phyloP scores from a whole-genome alignment of 352 stramenopile genomes.

The Aphanomyces stellatus region DNA sequence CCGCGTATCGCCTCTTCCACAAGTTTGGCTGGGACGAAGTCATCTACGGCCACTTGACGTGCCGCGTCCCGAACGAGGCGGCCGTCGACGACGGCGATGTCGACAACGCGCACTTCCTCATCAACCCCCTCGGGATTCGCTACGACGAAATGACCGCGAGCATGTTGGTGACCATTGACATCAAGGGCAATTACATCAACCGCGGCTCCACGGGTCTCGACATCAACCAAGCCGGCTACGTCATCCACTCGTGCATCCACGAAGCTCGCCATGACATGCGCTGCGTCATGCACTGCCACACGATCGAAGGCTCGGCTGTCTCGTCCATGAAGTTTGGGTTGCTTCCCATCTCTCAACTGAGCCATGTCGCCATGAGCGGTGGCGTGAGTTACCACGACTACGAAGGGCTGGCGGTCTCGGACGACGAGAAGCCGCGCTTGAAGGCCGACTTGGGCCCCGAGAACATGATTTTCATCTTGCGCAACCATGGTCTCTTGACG shows the following conservation, averaged over 20 bases:
- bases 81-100: slow-evolving; percentile 17
- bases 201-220: slow-evolving; percentile 10
- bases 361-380: slow-evolving; percentile 7
- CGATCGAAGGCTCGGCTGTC: slow-evolving; percentile 12
- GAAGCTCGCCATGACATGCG: slow-evolving; percentile 19
- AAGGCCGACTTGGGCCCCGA: slow-evolving; percentile 15
- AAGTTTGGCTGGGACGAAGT: slow-evolving; percentile 21
- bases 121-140: slow-evolving; percentile 21
- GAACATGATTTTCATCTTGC: slow-evolving; percentile 17
- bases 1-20: slow-evolving; percentile 20
- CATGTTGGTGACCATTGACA: slow-evolving; percentile 17
- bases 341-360: slow-evolving; percentile 16
- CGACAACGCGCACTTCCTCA: slow-evolving; percentile 19
- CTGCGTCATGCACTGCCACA: slow-evolving; percentile 20
- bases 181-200: slow-evolving; percentile 21
- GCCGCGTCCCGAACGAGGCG: slow-evolving; percentile 9
- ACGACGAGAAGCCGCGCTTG: slow-evolving; percentile 3
- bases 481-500: slow-evolving; percentile 19
- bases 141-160: slow-evolving; percentile 19
- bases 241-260: slow-evolving; percentile 21
- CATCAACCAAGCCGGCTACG: slow-evolving; percentile 19
- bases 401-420: slow-evolving; percentile 16
- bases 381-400: slow-evolving; percentile 20
- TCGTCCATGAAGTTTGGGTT: slow-evolving; percentile 20
- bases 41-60: slow-evolving; percentile 21